Evolutionary conservation across 2,329 filamentous ascomycete species (phyloP).

Genomic region (Arthrobotrys musiformis): DNA sequence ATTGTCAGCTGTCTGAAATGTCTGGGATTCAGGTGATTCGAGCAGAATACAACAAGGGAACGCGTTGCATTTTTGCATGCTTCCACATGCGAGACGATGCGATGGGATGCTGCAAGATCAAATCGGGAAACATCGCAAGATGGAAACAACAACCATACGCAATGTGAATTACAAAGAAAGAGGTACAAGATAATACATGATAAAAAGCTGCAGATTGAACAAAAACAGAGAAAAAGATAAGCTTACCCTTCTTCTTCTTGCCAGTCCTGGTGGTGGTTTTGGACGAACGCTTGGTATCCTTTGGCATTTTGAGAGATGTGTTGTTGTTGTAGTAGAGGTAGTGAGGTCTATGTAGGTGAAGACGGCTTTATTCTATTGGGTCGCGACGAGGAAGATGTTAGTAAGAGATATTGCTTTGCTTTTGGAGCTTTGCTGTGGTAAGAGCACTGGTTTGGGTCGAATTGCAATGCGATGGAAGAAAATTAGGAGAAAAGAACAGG

Average conservation of each 20-base stretch:
- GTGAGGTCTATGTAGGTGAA: conserved; percentile 16
- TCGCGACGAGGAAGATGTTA: conserved; percentile 7
- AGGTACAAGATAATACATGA: neutral
- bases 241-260: conserved; percentile 56
- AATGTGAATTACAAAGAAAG: too few relatives aligned
- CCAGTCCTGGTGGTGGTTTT: conserved; percentile 46
- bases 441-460: neutral
- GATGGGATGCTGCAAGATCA: neutral
- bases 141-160: too few relatives aligned
- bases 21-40: conserved; percentile 15
- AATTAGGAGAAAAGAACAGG: conserved; percentile 27
- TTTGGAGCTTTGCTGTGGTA: too few relatives aligned
- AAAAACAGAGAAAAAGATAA: neutral
- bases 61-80: conserved; percentile 30
- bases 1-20: conserved; percentile 12
- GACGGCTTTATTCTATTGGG: conserved; percentile 52
- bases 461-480: conserved; percentile 13
- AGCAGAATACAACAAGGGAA: conserved; percentile 16
- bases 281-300: conserved; percentile 28
- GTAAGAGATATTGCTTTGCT: neutral
- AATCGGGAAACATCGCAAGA: too few relatives aligned
- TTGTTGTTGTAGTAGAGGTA: conserved; percentile 37
- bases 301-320: conserved; percentile 52
- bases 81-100: neutral
- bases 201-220: neutral